phyloP scores from a whole-genome alignment of 106 monocot species.

The Dioscorea dumetorum region DNA sequence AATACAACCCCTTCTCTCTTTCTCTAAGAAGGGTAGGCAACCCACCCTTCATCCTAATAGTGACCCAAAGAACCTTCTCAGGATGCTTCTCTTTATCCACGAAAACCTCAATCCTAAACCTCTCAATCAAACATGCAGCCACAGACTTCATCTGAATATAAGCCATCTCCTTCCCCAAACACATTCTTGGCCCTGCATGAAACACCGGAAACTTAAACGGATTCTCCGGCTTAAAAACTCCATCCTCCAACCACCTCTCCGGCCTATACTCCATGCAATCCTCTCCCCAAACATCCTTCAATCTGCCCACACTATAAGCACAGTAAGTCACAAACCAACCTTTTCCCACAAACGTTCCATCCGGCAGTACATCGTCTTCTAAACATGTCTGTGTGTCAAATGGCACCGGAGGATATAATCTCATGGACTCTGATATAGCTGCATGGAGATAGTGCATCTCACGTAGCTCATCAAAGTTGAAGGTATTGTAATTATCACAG shows the following conservation, averaged over 20 bases:
- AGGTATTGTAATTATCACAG: background rate
- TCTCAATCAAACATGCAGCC: constrained; percentile 14
- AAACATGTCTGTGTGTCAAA: background rate
- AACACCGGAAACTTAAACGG: constrained; percentile 26
- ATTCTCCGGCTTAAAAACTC: background rate
- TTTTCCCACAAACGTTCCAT: constrained; percentile 24
- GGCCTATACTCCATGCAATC: constrained; percentile 9
- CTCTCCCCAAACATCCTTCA: constrained; percentile 15
- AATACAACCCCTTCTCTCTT: no score
- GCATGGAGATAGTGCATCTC: constrained; percentile 35
- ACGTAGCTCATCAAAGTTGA: constrained; percentile 17
- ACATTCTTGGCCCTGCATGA: constrained; percentile 29
- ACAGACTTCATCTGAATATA: constrained; percentile 29
- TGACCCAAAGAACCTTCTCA: constrained; percentile 18
- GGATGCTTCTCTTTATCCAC: constrained; percentile 13
- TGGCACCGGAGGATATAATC: constrained; percentile 34
- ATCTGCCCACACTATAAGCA: constrained; percentile 26
- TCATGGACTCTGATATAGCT: constrained; percentile 27
- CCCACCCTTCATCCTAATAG: constrained; percentile 30
- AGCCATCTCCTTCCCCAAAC: constrained; percentile 32
- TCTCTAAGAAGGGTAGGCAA: constrained; percentile 19
- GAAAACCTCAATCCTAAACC: constrained; percentile 14
- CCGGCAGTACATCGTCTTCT: constrained; percentile 21
- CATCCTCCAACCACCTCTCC: constrained; percentile 20
- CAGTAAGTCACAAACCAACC: constrained; percentile 25